Percentiles rank a stretch among this genome's conserved stretches.
phyloP scores from a whole-genome alignment of 1,284 basidiomycete genomes.

The Volvariella surrecta region DNA sequence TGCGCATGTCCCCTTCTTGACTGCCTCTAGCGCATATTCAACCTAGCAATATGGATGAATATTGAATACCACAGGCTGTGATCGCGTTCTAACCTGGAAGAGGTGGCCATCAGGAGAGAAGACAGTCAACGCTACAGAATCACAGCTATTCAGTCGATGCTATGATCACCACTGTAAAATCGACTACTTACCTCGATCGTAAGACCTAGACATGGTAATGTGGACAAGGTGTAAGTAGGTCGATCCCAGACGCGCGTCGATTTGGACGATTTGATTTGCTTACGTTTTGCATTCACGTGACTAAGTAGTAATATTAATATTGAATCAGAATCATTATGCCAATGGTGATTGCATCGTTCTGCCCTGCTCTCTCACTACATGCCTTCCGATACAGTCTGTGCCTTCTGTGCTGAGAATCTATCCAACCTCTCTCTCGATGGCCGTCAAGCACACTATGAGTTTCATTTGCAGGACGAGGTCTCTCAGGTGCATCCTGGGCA shows the following conservation, averaged over 20 bases:
- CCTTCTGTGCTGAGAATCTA: conserved; percentile 38
- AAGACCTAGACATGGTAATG: conserved; percentile 60
- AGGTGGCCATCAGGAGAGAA: conserved; percentile 94
- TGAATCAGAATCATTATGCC: not conserved
- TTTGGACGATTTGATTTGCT: no score
- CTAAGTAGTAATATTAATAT: no score
- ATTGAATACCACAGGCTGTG: conserved; percentile 5
- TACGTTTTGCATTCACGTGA: no score
- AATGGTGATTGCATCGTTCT: not conserved
- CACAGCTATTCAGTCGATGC: not conserved
- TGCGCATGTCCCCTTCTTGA: conserved; percentile 95
- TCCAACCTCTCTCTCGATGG: conserved; percentile 22
- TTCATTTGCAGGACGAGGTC: conserved; percentile 26
- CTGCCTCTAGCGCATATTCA: conserved; percentile 97
- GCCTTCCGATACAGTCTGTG: conserved; percentile 27
- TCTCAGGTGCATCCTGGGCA: no score
- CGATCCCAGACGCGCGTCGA: conserved; percentile 46
- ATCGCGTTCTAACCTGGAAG: conserved; percentile 60
- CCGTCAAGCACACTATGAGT: conserved; percentile 40
- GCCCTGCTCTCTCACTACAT: not conserved
- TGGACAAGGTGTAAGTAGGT: conserved; percentile 10
- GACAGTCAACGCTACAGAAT: conserved; percentile 71
- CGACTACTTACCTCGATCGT: conserved; percentile 60
- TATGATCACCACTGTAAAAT: not conserved
- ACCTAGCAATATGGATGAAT: conserved; percentile 47